phyloP scores from a whole-genome alignment of 805 yeast species.

The Saccharomycopsis schoenii region DNA sequence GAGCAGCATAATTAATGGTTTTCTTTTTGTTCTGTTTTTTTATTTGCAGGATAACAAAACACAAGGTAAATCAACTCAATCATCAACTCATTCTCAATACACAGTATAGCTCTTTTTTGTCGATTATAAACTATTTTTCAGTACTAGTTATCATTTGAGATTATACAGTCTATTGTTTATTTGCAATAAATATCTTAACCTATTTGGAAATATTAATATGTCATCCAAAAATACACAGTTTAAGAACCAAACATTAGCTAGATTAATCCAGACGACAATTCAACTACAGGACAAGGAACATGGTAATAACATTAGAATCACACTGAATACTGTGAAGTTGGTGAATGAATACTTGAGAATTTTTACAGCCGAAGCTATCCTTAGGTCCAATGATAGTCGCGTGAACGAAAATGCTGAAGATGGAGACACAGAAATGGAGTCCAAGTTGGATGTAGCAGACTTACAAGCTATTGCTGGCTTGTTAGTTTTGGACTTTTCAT shows the following conservation, averaged over 20 bases:
- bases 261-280: conserved; percentile 12
- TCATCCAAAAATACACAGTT: conserved; percentile 7
- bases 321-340: conserved; percentile 38
- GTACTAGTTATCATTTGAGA: too few relatives aligned
- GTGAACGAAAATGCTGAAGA: conserved; percentile 19
- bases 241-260: conserved; percentile 17
- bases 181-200: too few relatives aligned
- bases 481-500: conserved; percentile 44
- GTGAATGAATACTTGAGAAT: conserved; percentile 45
- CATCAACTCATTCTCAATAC: too few relatives aligned
- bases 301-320: conserved; percentile 33
- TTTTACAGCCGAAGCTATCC: conserved; percentile 50
- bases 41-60: too few relatives aligned
- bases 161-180: too few relatives aligned
- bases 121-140: too few relatives aligned
- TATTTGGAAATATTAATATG: neutral
- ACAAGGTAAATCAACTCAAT: too few relatives aligned
- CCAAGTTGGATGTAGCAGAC: conserved; percentile 42
- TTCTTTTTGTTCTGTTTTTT: too few relatives aligned
- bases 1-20: too few relatives aligned
- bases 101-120: too few relatives aligned
- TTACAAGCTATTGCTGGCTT: conserved; percentile 47
- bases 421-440: conserved; percentile 19
- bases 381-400: conserved; percentile 47
- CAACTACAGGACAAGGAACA: neutral